phyloP scores from a whole-genome alignment of 2,329 filamentous ascomycete species.

The Arthrobotrys sinensis region DNA sequence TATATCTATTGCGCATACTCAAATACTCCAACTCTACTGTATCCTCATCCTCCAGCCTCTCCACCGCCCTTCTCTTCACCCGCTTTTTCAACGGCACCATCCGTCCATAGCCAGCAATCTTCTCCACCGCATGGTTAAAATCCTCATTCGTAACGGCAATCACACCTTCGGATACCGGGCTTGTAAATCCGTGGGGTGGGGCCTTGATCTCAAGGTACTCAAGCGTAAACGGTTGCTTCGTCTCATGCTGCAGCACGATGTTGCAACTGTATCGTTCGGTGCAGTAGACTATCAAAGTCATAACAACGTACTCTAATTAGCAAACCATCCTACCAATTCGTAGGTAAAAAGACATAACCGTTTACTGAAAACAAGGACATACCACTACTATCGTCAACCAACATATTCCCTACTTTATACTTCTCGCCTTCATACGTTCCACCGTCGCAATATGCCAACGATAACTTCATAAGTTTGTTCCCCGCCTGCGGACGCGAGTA shows the following conservation, averaged over 20 bases:
- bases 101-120: conserved; percentile 46
- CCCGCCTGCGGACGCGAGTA: conserved; percentile 51
- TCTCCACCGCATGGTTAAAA: conserved; percentile 40
- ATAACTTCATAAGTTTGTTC: conserved; percentile 29
- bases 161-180: conserved; percentile 51
- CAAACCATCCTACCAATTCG: no score
- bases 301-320: not conserved
- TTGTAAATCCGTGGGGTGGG: conserved; percentile 49
- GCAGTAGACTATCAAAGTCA: conserved; percentile 44
- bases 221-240: conserved; percentile 49
- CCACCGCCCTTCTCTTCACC: conserved; percentile 5
- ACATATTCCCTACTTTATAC: conserved; percentile 50
- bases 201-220: conserved; percentile 58
- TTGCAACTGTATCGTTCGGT: conserved; percentile 58
- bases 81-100: conserved; percentile 44
- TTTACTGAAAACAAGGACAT: no score
- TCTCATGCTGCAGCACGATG: conserved; percentile 56
- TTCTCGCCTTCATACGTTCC: conserved; percentile 49
- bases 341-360: not conserved
- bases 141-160: conserved; percentile 54
- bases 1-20: not conserved
- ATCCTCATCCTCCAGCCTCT: conserved; percentile 10
- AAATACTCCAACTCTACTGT: conserved; percentile 7
- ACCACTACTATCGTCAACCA: conserved; percentile 51
- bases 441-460: conserved; percentile 52